phyloP scores from a whole-genome alignment of 2,329 filamentous ascomycete genomes.

The Cladophialophora bantiana region DNA sequence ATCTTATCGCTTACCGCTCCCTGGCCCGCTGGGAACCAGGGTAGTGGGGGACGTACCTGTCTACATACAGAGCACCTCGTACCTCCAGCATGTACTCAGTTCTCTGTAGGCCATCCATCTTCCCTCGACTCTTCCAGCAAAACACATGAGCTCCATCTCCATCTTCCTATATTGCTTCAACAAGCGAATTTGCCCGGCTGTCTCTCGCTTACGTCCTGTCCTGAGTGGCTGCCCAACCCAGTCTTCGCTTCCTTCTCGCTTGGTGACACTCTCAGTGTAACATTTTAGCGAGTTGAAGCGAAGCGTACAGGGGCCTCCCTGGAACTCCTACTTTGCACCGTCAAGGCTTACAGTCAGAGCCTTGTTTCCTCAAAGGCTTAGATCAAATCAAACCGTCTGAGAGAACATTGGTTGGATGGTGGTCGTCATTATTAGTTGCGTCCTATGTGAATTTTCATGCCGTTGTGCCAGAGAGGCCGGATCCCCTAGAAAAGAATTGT shows the following conservation, averaged over 20 bases:
- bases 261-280: slow-evolving; percentile 23
- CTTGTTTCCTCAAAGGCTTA: too few relatives aligned
- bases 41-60: too few relatives aligned
- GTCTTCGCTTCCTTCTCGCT: slow-evolving; percentile 25
- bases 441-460: not conserved
- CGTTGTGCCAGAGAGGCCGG: not conserved
- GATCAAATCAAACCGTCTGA: not conserved
- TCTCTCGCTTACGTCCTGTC: slow-evolving; percentile 14
- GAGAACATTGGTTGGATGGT: not conserved
- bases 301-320: slow-evolving; percentile 15
- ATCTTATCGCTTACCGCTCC: too few relatives aligned
- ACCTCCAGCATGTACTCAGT: too few relatives aligned
- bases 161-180: not conserved
- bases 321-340: not conserved
- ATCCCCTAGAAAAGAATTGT: not conserved
- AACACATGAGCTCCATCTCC: not conserved
- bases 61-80: too few relatives aligned
- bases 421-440: slow-evolving; percentile 1
- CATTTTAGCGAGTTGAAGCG: slow-evolving; percentile 26
- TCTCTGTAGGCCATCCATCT: not conserved
- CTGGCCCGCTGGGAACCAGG: too few relatives aligned
- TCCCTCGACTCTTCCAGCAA: not conserved
- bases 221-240: slow-evolving; percentile 10
- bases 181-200: slow-evolving; percentile 1
- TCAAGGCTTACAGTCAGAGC: not conserved